Evolutionary conservation across 2,329 filamentous ascomycete genomes (phyloP).

Genomic region (Neofusicoccum kwambonambiense): DNA sequence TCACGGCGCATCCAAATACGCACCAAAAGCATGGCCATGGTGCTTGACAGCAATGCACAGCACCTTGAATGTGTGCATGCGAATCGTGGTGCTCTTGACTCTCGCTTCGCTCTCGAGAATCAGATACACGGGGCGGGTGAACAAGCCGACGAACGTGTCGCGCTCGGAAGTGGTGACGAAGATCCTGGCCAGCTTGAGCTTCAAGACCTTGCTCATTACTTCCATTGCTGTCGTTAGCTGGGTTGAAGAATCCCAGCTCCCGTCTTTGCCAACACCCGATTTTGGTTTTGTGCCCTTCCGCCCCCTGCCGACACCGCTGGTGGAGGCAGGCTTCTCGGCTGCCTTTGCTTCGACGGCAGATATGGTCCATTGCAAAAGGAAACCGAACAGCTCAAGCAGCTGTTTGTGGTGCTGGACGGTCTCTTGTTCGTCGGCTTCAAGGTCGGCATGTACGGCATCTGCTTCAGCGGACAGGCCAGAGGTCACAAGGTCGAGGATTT

Average conservation of each 20-base stretch:
- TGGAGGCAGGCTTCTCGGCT: conserved; percentile 78
- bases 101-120: conserved; percentile 91
- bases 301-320: conserved; percentile 69
- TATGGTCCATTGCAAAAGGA: conserved; percentile 91
- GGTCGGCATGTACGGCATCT: conserved; percentile 78
- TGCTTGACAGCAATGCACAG: conserved; percentile 96
- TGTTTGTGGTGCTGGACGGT: conserved; percentile 83
- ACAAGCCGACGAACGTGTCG: conserved; percentile 88
- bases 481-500: conserved; percentile 86
- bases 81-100: conserved; percentile 81
- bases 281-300: conserved; percentile 73
- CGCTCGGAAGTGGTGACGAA: conserved; percentile 95
- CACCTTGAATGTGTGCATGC: conserved; percentile 97
- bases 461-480: conserved; percentile 84
- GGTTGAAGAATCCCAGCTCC: conserved; percentile 80
- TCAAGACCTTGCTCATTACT: conserved; percentile 93
- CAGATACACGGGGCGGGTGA: conserved; percentile 91
- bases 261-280: conserved; percentile 61
- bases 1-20: conserved; percentile 24
- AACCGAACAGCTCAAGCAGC: conserved; percentile 89
- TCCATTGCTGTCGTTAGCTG: conserved; percentile 89
- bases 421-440: conserved; percentile 91
- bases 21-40: conserved; percentile 94
- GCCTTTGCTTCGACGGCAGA: conserved; percentile 92
- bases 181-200: conserved; percentile 85